Conservation (phyloP, 768 basidiomycete species). For the Suillus tomentosus region DNA sequence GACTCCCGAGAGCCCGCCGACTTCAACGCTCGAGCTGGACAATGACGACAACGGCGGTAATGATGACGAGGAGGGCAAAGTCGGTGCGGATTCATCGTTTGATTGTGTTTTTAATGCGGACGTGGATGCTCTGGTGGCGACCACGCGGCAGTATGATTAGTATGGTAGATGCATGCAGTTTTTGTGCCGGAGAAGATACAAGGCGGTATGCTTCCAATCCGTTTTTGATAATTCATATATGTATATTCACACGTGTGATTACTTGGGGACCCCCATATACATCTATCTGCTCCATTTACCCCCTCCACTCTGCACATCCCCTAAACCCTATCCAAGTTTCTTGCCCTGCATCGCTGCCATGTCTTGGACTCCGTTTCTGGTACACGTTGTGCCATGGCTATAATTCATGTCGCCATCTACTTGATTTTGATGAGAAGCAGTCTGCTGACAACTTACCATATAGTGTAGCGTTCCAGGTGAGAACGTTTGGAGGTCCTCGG, state of each 20-base stretch:
- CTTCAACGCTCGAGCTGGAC: background rate
- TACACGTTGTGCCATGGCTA: background rate
- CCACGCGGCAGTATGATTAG: constrained; percentile 32
- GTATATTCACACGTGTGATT: no score
- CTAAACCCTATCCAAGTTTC: no score
- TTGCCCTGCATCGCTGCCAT: background rate
- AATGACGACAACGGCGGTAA: background rate
- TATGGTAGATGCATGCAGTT: background rate
- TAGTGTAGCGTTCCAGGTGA: background rate
- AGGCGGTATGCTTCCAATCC: background rate
- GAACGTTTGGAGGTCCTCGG: background rate
- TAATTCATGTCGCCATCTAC: background rate
- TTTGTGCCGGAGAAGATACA: background rate
- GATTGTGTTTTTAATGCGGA: constrained; percentile 33
- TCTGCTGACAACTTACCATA: background rate
- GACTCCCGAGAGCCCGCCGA: background rate
- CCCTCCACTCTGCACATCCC: no score
- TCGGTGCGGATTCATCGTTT: constrained; percentile 31
- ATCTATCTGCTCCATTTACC: no score
- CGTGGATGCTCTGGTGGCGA: constrained; percentile 30
- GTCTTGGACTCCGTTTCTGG: background rate
- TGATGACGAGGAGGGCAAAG: constrained; percentile 3
- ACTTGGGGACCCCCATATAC: no score
- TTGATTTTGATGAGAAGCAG: background rate
- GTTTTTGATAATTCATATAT: background rate